Percentiles rank a stretch among this genome's conserved stretches.
phyloP scores from a whole-genome alignment of 2,329 filamentous ascomycete species.

The Alternaria conjuncta region DNA sequence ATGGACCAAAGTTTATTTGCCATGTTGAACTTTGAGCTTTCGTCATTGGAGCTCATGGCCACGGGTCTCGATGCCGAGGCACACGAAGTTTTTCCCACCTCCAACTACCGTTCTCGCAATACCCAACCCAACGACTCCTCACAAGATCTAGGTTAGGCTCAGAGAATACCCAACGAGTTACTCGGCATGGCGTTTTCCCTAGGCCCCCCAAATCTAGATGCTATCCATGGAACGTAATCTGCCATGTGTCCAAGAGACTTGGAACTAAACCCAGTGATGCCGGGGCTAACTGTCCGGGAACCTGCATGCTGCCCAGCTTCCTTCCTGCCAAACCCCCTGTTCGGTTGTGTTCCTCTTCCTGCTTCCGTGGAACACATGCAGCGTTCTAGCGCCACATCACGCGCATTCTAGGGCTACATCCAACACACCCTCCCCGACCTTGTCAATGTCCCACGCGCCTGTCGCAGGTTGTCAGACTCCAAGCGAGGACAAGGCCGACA shows the following conservation, averaged over 20 bases:
- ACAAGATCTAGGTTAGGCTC: not conserved
- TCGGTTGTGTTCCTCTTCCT: not conserved
- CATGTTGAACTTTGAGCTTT: not conserved
- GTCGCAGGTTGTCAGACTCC: not conserved
- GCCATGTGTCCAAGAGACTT: not conserved
- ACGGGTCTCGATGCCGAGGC: not conserved
- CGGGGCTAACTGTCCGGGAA: not conserved
- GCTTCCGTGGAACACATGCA: constrained; percentile 1
- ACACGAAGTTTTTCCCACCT: not conserved
- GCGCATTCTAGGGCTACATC: not conserved
- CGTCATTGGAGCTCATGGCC: not conserved
- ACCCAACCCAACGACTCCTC: not conserved
- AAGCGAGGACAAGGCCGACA: not conserved
- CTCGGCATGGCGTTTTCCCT: not conserved
- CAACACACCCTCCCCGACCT: not conserved
- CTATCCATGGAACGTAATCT: not conserved
- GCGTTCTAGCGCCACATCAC: constrained; percentile 4
- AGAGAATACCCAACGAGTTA: not conserved
- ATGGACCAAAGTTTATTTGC: not conserved
- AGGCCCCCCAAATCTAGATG: not conserved
- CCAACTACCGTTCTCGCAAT: not conserved
- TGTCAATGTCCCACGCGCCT: not conserved
- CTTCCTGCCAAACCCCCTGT: not conserved
- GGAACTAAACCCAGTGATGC: not conserved
- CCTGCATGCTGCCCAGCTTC: constrained; percentile 1